Base-by-base conservation (phyloP, 176 grass and related monocot species). In the Urochloa ruziziensis region DNA sequence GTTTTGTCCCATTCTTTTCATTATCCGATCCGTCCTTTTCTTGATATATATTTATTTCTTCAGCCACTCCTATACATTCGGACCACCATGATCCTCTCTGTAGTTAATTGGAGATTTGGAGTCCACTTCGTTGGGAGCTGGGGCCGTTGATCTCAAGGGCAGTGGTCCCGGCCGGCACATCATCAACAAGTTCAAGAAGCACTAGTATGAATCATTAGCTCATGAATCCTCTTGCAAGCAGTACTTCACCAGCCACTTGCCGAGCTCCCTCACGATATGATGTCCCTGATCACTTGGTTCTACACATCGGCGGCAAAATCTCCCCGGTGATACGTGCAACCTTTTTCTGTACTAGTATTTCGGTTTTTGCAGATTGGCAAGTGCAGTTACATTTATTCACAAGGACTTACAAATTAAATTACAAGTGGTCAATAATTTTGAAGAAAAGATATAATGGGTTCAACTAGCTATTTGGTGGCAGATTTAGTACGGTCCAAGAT, bases 111-210 rank as follows among this genome's bases (percentile, higher is more conserved):
- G 19, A 25, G 15, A n/a, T n/a, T 37, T 7, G 48, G 48, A 74
- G 33, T 75, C 59, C 75, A n/a, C 39, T 10, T 81, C 37, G 29
- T 81, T 47, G 77, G 70, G 62, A 86, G 19, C 2, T 74, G 84
- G 27, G 48, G 74, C 60, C 78, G 70, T 75, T 68, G 60, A 81
- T 86, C 77, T 81, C 85, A 56, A 76, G 71, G 76, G 19, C n/a
- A 59, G 63, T 88, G 79, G 86, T 82, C 79, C 58, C 28, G 18
- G 11, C 71, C 39, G n/a, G 71, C 65, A 62, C 62, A 47, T 27
- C 19, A 37, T 27, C 19, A 37, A 51, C 54, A 56, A 19, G 35
- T n/a, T 10, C 47, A 54, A 34, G 37, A 43, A 43, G 6, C 43
- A 27, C 0, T n/a, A n/a, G n/a, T n/a, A n/a, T 46, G 43, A 24